Evolutionary conservation across 495 filamentous ascomycete genomes (phyloP).

Genomic region (Hyaloscypha bicolor): DNA sequence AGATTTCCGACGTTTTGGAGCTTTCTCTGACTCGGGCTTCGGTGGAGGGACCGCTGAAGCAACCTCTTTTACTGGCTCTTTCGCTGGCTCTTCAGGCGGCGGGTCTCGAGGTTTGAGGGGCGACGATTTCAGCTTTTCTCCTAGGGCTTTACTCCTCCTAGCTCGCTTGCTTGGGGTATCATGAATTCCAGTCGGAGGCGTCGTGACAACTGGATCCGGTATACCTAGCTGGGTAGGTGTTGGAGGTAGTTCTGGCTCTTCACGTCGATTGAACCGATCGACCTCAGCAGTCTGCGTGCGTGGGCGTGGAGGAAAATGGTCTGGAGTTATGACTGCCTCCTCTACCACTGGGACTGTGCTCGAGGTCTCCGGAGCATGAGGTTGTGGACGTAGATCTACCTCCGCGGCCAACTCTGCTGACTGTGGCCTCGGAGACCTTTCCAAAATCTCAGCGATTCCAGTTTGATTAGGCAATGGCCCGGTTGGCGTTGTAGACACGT

Average conservation of each 20-base stretch:
- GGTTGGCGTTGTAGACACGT: conserved; percentile 10
- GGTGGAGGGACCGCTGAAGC: background rate
- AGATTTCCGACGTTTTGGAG: conserved; percentile 27
- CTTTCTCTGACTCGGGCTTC: background rate
- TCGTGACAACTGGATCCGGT: conserved; percentile 52
- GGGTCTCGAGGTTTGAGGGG: conserved; percentile 36
- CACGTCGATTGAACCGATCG: background rate
- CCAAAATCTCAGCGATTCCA: background rate
- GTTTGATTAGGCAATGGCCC: background rate
- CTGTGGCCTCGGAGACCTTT: background rate
- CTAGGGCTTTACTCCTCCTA: conserved; percentile 39
- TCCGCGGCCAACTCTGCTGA: background rate
- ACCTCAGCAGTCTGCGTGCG: background rate
- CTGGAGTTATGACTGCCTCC: background rate
- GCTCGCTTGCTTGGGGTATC: conserved; percentile 51
- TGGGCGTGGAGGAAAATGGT: background rate
- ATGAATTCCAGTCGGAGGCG: conserved; percentile 55
- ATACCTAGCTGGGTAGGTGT: conserved; percentile 66
- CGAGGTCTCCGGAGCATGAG: background rate
- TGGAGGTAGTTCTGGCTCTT: conserved; percentile 70
- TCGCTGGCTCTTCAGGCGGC: conserved; percentile 5
- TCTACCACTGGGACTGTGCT: background rate
- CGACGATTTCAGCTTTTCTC: conserved; percentile 44
- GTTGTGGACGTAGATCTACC: background rate
- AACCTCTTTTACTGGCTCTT: conserved; percentile 1